Base-by-base conservation (phyloP, 1,139 yeast species). In the Waltiozyma sp. region DNA sequence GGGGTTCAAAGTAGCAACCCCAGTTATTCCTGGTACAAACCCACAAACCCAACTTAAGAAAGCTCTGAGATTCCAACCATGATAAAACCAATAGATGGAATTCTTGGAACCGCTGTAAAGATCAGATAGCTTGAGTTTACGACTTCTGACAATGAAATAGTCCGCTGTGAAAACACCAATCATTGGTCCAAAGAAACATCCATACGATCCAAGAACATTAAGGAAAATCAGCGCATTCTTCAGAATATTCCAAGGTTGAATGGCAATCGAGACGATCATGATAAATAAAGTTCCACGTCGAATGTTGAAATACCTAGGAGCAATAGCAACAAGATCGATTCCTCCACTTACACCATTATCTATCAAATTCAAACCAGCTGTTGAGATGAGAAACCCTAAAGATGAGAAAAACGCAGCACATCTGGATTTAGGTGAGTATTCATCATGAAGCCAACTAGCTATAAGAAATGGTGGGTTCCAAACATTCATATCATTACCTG, bases 281-380 rank as follows among this genome's bases (percentile, higher is more conserved):
- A 57, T 52, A 40, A 61, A 45, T 35, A 56, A 54, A 7, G 64
- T 57, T 38, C 65, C 69, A 47, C 73, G 59, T 46, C 61, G 59
- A 40, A 67, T 63, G 47, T 65, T 63, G 44, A 68, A 56, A 50
- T 60, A 68, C 43, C 55, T 59, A 28, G 73, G 73, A 40, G 61
- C 62, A 18, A 67, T 49, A 3, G 68, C 64, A 11, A 70, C 63
- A 41, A 69, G 47, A 49, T 69, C 73, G 61, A 69, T 69, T 39
- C 72, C 73, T 35, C 70, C 70, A 42, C 69, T 60, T 40, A 65
- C 61, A 40, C 69, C 71, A 48, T 69, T 68, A 38, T 66, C 72
- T 43, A 68, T 61, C 38, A 63, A 55, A 46, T 67, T 68, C 42
- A 67, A 55, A 57, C 64, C 45, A 58, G 53, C 43, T 55, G 69